A percentile compares a stretch with the other conserved stretches of the same genome.
Conservation (phyloP, 2,329 filamentous ascomycete genomes). For the Botryotinia calthae region DNA sequence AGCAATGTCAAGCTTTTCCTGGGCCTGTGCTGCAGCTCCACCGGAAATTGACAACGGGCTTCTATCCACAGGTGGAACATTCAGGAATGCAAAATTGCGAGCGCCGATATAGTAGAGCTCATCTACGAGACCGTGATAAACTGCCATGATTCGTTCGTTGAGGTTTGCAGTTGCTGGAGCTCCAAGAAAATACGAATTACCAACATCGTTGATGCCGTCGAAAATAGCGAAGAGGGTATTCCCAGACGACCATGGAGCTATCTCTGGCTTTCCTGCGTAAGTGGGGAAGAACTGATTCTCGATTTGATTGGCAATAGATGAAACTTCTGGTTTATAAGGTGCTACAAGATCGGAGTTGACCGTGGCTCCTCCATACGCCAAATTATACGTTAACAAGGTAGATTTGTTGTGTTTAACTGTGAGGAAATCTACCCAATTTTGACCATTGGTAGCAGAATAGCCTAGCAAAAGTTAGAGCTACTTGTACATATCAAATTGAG, state of each 20-base stretch:
- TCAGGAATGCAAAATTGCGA: conserved; percentile 58
- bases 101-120: conserved; percentile 52
- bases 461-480: neutral
- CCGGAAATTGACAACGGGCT: conserved; percentile 49
- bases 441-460: conserved; percentile 46
- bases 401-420: conserved; percentile 46
- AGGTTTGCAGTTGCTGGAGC: conserved; percentile 37
- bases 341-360: conserved; percentile 42
- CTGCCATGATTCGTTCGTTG: conserved; percentile 43
- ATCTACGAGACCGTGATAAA: conserved; percentile 44
- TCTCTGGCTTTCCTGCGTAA: conserved; percentile 38
- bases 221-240: conserved; percentile 40
- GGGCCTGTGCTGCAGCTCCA: conserved; percentile 38
- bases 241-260: conserved; percentile 28
- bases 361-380: conserved; percentile 48
- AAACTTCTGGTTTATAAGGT: conserved; percentile 40
- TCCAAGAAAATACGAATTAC: conserved; percentile 46
- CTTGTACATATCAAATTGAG: neutral
- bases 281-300: conserved; percentile 44
- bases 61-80: conserved; percentile 57
- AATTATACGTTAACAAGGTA: conserved; percentile 49
- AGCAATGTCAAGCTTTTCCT: conserved; percentile 46
- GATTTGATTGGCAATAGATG: conserved; percentile 42
- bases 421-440: conserved; percentile 55
- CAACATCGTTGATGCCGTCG: conserved; percentile 57